A percentile compares a stretch with the other conserved stretches of the same genome.
These are phyloP conservation scores for Diversispora epigaea DNA, from an alignment of 192 early-diverging fungal species.

Conservation along the genomic window DNA sequence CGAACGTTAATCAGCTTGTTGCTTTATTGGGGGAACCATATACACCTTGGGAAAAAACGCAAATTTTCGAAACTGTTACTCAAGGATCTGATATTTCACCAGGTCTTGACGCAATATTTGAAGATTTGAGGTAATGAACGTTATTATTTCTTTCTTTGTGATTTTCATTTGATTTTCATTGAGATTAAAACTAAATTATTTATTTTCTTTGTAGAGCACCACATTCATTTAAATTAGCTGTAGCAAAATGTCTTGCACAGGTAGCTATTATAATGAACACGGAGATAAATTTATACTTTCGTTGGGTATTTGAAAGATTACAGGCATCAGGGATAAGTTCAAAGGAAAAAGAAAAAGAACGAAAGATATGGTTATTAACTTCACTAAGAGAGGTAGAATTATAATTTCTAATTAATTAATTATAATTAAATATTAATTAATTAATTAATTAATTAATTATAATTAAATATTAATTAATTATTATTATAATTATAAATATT, in stretches of 20 bases:
- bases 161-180: background rate
- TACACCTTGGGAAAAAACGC: slow-evolving; percentile 8
- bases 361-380: slow-evolving; percentile 26
- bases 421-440: background rate
- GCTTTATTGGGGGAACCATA: background rate
- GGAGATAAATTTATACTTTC: slow-evolving; percentile 17
- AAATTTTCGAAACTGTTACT: slow-evolving; percentile 26
- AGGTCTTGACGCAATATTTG: slow-evolving; percentile 22
- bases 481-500: background rate
- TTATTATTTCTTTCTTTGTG: background rate
- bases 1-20: slow-evolving; percentile 5
- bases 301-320: slow-evolving; percentile 30
- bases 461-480: background rate
- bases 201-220: slow-evolving; percentile 7
- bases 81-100: background rate
- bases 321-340: background rate
- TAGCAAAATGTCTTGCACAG: slow-evolving; percentile 18
- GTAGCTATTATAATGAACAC: slow-evolving; percentile 5
- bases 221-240: background rate
- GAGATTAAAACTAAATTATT: background rate
- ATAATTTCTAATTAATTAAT: background rate
- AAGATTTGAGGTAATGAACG: slow-evolving; percentile 21
- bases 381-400: slow-evolving; percentile 23
- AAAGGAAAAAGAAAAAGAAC: slow-evolving; percentile 26
- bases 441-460: background rate